Base-by-base conservation (phyloP, 192 early-diverging fungal genomes). In the Mortierella claussenii region DNA sequence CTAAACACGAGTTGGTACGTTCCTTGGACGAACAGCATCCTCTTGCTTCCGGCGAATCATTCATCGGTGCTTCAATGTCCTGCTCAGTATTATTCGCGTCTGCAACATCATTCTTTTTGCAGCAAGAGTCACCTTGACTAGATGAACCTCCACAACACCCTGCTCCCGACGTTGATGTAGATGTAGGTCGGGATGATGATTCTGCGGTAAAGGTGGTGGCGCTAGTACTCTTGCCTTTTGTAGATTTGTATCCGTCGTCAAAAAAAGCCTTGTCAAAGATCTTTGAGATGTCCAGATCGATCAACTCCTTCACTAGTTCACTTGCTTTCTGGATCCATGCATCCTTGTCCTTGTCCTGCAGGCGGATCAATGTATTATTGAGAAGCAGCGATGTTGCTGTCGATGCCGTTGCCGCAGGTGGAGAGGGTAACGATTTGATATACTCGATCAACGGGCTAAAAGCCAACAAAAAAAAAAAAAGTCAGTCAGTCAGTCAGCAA, bases 241-340 rank as follows among this genome's bases (percentile, higher is more conserved):
- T n/a, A n/a, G n/a, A n/a, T n/a, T n/a, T n/a, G n/a, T n/a, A n/a
- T n/a, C n/a, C n/a, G 10, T 67, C 73, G 24, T 76, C 73, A 57
- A 76, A 76, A 40, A 56, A 76, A 17, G 73, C 73, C n/a, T 76
- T 76, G 26, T 76, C 73, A 57, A 76, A 76, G 15, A 76, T 53
- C 15, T 76, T 66, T 1, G 64, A 48, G 36, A 76, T 76, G 21
- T 76, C 73, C 11, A 76, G 24, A 12, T 67, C 64, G 13, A 57
- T 40, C 52, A 76, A n/a, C 13, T 76, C 73, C n/a, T 62, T 66
- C 37, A 76, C 59, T 37, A 76, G 23, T 0, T 47, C 52, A 2
- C 32, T 51, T 0, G 73, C 73, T 8, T 27, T 32, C 18, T 61
- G 8, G 30, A 67, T 62, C 73, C 73, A 76, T 13, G 21, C 23